phyloP scores from a whole-genome alignment of 257 asterid species.

The Capsicum pubescens region DNA sequence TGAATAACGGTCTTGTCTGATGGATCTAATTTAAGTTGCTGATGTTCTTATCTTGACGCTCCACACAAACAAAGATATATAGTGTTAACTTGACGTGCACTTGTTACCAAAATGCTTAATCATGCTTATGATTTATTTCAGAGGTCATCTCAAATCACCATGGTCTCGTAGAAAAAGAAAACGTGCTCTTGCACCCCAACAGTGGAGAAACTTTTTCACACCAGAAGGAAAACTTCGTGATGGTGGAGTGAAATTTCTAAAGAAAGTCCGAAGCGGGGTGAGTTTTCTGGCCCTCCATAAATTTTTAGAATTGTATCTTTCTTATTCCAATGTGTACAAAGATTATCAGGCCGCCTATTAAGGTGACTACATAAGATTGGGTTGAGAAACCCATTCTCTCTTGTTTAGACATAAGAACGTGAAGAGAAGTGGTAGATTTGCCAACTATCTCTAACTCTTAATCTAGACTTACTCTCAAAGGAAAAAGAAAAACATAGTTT shows the following conservation, averaged over 20 bases:
- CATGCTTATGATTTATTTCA: conserved; percentile 44
- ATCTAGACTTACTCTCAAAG: neutral
- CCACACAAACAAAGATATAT: neutral
- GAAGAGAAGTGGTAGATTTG: neutral
- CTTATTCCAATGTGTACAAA: neutral
- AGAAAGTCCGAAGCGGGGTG: conserved; percentile 97
- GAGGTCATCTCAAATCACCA: conserved; percentile 87
- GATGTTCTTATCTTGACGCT: neutral
- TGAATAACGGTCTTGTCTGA: neutral
- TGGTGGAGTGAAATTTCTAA: conserved; percentile 78
- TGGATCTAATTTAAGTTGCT: conserved; percentile 7
- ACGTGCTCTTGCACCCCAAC: conserved; percentile 69
- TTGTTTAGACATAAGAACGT: neutral
- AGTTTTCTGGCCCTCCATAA: conserved; percentile 40
- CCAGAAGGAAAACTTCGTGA: conserved; percentile 84
- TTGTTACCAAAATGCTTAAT: conserved; percentile 35
- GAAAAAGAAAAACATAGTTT: neutral
- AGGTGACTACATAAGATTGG: neutral
- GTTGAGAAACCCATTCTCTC: neutral
- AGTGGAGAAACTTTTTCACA: conserved; percentile 77
- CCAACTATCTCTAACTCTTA: neutral
- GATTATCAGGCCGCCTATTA: neutral
- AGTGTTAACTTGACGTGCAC: conserved; percentile 28
- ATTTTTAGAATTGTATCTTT: neutral
- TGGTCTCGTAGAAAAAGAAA: conserved; percentile 95